Evolutionary conservation across 768 basidiomycete genomes (phyloP), one percentile per base, ranked within the genome.

Genomic region (Collybia sordida): DNA sequence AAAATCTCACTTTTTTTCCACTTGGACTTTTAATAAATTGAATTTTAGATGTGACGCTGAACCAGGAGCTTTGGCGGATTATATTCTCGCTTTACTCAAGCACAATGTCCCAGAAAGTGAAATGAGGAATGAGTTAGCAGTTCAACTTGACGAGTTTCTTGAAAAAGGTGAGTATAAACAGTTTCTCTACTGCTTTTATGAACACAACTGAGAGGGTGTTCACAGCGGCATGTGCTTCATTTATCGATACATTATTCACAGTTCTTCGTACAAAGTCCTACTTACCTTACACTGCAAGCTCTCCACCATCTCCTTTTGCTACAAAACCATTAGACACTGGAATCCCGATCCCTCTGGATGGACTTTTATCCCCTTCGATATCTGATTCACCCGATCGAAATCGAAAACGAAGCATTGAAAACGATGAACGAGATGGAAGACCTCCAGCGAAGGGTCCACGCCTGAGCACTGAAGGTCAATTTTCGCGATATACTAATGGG

Each of bases 31-130:
- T 49, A 49, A 53, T 62, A 43, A 55, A 47, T 49, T 50, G 45
- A 40, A 54, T 57, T 46, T 14, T 57, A 97, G 95, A 79, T 96
- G 93, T 67, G 96, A 98, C 65, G 96, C 96, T 36, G 96, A 98
- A 64, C 94, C 96, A 24, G 83, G 85, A 24, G 92, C 93, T 25
- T 83, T 98, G 45, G 87, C 92, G 3, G 93, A 98, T 64, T 98
- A 98, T 66, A 87, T 98, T 58, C 82, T 97, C 42, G 96, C 96
- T 14, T 75, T 98, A 46, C 73, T 98, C 51, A 93, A 93, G 66
- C 92, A 95, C 65, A 91, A 92, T 69, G 87, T 86, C 1, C 78
- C 88, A 3, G 89, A 94, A 63, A 66, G 70, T 19, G 90, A 95
- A 55, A 86, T 98, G 79, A 79, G 88, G 56, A 82, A 83, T 57